Percentiles rank a stretch among this genome's conserved stretches.
phyloP scores from a whole-genome alignment of 2,329 filamentous ascomycete genomes.

The Xylariomycetidae sp. region DNA sequence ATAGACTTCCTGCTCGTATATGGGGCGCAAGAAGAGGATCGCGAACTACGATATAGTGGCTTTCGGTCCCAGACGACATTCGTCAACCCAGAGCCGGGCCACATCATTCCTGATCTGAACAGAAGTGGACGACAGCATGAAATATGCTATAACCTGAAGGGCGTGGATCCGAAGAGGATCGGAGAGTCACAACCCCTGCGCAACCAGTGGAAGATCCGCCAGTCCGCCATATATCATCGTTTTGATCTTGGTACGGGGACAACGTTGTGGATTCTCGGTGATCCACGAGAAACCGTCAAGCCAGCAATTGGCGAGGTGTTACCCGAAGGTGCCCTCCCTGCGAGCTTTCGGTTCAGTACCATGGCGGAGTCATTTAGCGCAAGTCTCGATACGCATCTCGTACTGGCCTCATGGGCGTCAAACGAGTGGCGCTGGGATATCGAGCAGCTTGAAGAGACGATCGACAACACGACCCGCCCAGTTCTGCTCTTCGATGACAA shows the following conservation, averaged over 20 bases:
- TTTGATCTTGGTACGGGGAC: constrained; percentile 21
- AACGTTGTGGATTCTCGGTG: constrained; percentile 31
- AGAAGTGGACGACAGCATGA: constrained; percentile 17
- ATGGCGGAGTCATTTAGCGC: constrained; percentile 25
- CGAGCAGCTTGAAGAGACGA: constrained; percentile 26
- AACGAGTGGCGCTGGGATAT: constrained; percentile 33
- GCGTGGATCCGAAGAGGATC: constrained; percentile 7
- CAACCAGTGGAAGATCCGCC: constrained; percentile 16
- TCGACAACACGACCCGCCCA: constrained; percentile 24
- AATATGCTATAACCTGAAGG: constrained; percentile 23
- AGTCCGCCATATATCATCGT: constrained; percentile 21
- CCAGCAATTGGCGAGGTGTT: constrained; percentile 24
- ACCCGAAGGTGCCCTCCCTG: constrained; percentile 13
- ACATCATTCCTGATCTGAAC: constrained; percentile 11
- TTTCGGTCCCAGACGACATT: constrained; percentile 16
- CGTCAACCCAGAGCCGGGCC: constrained; percentile 4
- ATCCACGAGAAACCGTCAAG: constrained; percentile 22
- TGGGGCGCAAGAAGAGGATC: constrained; percentile 16
- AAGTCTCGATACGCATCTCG: constrained; percentile 26
- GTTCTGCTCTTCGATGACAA: constrained; percentile 4
- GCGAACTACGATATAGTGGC: constrained; percentile 19
- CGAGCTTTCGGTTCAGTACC: constrained; percentile 22
- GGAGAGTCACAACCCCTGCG: constrained; percentile 2
- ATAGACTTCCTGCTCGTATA: constrained; percentile 19
- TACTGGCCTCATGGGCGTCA: constrained; percentile 30